Percentiles rank a stretch among this genome's conserved stretches.
Conservation (phyloP, 164 flowering plant genomes). For the Dillenia turbinata region DNA sequence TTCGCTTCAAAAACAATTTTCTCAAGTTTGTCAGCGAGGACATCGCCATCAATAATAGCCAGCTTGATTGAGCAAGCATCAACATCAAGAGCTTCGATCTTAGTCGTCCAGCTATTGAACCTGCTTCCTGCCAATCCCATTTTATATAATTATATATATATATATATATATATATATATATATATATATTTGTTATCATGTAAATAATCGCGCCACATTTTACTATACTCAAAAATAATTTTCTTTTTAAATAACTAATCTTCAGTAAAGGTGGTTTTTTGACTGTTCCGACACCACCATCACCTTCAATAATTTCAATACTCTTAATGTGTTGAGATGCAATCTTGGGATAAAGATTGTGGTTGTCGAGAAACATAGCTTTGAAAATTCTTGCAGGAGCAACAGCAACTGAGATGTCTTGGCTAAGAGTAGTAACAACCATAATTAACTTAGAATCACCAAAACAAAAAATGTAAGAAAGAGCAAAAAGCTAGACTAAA, state of each 20-base stretch:
- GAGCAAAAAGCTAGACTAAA: no score
- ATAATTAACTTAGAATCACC: conserved; percentile 4
- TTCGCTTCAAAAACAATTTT: conserved; percentile 6
- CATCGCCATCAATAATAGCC: conserved; percentile 10
- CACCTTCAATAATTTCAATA: conserved; percentile 18
- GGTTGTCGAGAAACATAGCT: conserved; percentile 27
- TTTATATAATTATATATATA: no score
- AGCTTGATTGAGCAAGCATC: conserved; percentile 11
- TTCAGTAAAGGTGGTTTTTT: conserved; percentile 17
- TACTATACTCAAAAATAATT: background rate
- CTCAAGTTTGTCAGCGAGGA: background rate
- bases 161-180: no score
- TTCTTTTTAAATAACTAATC: conserved; percentile 6
- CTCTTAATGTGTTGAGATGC: conserved; percentile 17
- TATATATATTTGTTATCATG: background rate
- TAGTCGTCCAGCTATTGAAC: conserved; percentile 8
- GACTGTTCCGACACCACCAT: conserved; percentile 32
- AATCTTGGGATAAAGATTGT: conserved; percentile 25
- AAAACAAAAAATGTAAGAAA: no score
- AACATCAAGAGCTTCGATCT: conserved; percentile 5
- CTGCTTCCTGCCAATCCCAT: background rate
- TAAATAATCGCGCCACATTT: background rate
- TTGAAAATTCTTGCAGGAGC: conserved; percentile 24
- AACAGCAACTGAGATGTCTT: conserved; percentile 2
- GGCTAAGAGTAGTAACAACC: conserved; percentile 14